Conservation (phyloP, 305 asterid genomes). For the Coffea humblotiana region DNA sequence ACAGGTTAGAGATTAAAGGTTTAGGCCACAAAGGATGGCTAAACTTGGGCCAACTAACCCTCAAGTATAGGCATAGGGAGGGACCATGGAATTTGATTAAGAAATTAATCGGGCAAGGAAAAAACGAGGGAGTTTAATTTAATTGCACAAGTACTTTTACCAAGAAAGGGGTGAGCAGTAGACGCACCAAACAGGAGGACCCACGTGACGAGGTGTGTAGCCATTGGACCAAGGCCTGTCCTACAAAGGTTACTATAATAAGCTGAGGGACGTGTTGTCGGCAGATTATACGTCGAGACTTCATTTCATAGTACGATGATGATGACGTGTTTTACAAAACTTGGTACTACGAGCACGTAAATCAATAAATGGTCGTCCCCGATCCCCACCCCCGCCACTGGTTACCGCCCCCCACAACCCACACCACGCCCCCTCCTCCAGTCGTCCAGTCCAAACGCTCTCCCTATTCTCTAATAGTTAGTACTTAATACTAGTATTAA, state of each 20-base stretch:
- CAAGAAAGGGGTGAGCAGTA: not conserved
- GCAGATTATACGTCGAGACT: constrained; percentile 14
- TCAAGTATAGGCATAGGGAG: too few relatives aligned
- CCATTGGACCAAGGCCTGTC: constrained; percentile 23
- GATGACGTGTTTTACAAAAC: constrained; percentile 20
- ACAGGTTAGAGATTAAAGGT: too few relatives aligned
- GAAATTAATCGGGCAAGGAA: not conserved
- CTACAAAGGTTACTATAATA: constrained; percentile 5
- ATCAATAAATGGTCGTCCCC: not conserved
- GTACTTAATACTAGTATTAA: not conserved
- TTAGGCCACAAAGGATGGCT: too few relatives aligned
- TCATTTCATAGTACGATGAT: constrained; percentile 45
- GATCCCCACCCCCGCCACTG: not conserved
- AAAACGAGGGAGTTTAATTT: not conserved
- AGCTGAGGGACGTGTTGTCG: not conserved
- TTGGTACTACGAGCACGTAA: not conserved
- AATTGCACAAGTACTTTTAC: not conserved
- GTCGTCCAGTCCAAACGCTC: too few relatives aligned
- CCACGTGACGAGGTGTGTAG: constrained; percentile 33
- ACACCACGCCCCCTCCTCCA: too few relatives aligned
- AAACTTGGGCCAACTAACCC: too few relatives aligned
- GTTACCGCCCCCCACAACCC: too few relatives aligned
- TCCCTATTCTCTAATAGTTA: too few relatives aligned
- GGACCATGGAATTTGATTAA: not conserved
- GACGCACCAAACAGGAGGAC: constrained; percentile 17